Evolutionary conservation across 148 eudicot genomes (phyloP).

Genomic region (Bassia scoparia): DNA sequence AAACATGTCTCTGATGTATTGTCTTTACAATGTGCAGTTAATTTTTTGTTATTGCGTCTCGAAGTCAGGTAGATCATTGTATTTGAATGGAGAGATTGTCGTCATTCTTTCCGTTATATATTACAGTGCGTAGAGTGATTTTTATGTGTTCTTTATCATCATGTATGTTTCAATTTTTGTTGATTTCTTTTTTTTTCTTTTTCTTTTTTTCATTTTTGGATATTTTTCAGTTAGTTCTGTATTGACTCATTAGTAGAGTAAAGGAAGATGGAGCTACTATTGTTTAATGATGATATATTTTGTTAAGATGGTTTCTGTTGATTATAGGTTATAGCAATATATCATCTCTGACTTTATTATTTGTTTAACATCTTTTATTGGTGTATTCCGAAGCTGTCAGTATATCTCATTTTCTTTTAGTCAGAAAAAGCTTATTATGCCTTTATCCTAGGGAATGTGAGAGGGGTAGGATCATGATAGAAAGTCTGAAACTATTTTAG

Average conservation of each 20-base stretch:
- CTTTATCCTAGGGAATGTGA: not conserved
- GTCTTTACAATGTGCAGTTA: conserved; percentile 44
- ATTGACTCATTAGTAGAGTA: not conserved
- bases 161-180: not conserved
- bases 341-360: not conserved
- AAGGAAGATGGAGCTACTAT: not conserved
- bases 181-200: not conserved
- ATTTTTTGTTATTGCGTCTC: conserved; percentile 77
- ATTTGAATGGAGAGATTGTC: conserved; percentile 67
- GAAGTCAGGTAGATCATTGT: conserved; percentile 90
- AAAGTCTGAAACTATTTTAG: too few species aligned
- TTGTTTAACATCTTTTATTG: not conserved
- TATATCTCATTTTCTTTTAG: too few species aligned
- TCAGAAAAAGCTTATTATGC: not conserved
- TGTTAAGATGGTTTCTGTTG: not conserved
- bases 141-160: not conserved
- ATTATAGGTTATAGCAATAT: not conserved
- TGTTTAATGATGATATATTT: not conserved
- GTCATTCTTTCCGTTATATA: conserved; percentile 73
- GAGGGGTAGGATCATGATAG: not conserved
- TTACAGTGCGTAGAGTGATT: conserved; percentile 52
- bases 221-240: not conserved
- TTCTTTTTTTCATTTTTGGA: not conserved
- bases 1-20: conserved; percentile 14
- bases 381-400: not conserved